Conservation (phyloP, 768 basidiomycete species). For the Lactifluus pinguis region DNA sequence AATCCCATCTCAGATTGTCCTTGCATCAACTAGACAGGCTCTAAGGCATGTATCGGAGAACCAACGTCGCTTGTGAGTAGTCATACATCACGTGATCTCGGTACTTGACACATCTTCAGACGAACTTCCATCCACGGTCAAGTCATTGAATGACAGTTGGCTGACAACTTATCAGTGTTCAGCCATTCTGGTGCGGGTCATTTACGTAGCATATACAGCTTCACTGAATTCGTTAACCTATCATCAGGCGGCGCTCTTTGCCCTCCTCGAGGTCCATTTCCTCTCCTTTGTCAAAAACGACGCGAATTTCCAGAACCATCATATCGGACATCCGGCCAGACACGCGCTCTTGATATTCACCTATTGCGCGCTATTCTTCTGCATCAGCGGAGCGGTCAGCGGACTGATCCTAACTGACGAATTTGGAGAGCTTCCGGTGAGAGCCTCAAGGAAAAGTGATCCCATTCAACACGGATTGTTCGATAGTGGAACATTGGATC, state of each 20-base stretch:
- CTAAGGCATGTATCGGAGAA: constrained; percentile 3
- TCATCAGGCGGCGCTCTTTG: constrained; percentile 12
- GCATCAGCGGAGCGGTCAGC: constrained; percentile 13
- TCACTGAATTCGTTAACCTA: background rate
- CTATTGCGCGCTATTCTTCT: constrained; percentile 17
- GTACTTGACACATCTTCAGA: constrained; percentile 2
- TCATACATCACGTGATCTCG: background rate
- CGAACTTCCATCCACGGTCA: constrained; percentile 16
- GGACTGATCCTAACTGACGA: constrained; percentile 17
- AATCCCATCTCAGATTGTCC: background rate
- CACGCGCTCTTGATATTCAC: constrained; percentile 15
- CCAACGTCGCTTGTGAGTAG: constrained; percentile 16
- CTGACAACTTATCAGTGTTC: constrained; percentile 16
- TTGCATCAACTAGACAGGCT: background rate
- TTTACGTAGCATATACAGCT: background rate
- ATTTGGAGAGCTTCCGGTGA: constrained; percentile 15
- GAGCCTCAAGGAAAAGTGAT: constrained; percentile 7
- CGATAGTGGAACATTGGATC: constrained; percentile 6
- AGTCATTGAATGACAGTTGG: constrained; percentile 17
- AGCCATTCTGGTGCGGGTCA: constrained; percentile 9
- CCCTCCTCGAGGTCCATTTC: constrained; percentile 9
- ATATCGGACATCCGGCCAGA: background rate
- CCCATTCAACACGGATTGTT: constrained; percentile 8
- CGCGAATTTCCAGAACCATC: background rate
- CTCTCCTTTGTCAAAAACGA: constrained; percentile 12